Conservation (phyloP, 1,284 basidiomycete genomes). For the Puccinia polysora region DNA sequence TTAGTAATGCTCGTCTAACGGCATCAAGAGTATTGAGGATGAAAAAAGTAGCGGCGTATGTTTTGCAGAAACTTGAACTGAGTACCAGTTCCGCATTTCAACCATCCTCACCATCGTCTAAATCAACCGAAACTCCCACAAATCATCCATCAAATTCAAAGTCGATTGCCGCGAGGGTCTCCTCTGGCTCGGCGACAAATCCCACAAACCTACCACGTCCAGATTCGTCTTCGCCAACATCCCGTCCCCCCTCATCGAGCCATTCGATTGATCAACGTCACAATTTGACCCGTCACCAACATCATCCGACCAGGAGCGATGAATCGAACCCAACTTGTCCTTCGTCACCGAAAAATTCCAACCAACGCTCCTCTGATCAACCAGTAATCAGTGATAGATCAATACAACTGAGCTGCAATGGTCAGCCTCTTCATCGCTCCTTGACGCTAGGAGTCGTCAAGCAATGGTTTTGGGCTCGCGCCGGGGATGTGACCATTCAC, state of each 20-base stretch:
- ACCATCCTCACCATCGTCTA: conserved; percentile 46
- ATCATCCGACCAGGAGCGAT: too few species aligned
- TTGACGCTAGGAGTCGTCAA: conserved; percentile 84
- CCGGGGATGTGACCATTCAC: conserved; percentile 73
- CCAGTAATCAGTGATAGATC: conserved; percentile 59
- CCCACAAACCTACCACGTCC: not conserved
- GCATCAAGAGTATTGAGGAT: conserved; percentile 79
- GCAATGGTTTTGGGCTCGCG: conserved; percentile 77
- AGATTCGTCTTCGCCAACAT: not conserved
- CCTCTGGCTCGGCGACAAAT: not conserved
- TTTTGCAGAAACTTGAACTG: conserved; percentile 76
- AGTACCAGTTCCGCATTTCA: conserved; percentile 50
- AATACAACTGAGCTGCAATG: conserved; percentile 83
- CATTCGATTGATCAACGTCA: too few species aligned
- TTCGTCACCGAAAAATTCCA: too few species aligned
- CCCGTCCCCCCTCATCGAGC: conserved; percentile 55
- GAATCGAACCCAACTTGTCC: too few species aligned
- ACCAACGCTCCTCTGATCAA: not conserved
- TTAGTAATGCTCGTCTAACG: conserved; percentile 76
- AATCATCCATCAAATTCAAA: conserved; percentile 10
- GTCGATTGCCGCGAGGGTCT: conserved; percentile 1
- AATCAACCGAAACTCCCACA: conserved; percentile 42
- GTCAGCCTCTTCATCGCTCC: conserved; percentile 68
- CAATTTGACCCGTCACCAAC: too few species aligned
- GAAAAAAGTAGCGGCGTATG: conserved; percentile 75